phyloP scores from a whole-genome alignment of 116 monocot species.

The Dioscorea cayenensis region DNA sequence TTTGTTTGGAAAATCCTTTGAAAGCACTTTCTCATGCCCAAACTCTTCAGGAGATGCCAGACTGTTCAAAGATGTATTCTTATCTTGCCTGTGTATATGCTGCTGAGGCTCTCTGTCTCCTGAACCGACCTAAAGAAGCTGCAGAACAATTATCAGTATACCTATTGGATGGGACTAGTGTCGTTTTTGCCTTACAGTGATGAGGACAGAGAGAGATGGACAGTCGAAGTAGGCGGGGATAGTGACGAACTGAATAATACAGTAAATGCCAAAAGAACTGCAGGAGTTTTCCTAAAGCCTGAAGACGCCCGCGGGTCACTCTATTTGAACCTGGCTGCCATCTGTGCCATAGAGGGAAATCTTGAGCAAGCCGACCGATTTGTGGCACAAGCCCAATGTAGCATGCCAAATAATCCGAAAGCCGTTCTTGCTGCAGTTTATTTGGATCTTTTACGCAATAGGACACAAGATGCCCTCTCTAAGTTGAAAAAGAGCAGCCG shows the following conservation, averaged over 20 bases:
- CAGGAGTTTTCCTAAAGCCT: conserved; percentile 36
- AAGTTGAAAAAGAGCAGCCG: conserved; percentile 63
- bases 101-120: conserved; percentile 78
- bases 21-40: conserved; percentile 47
- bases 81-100: conserved; percentile 74
- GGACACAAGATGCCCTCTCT: conserved; percentile 45
- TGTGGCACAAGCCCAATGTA: conserved; percentile 29
- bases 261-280: neutral
- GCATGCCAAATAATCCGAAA: conserved; percentile 54
- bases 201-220: conserved; percentile 57
- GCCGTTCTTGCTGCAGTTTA: conserved; percentile 56
- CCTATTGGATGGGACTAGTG: conserved; percentile 24
- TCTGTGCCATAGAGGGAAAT: conserved; percentile 57
- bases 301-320: conserved; percentile 59
- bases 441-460: conserved; percentile 61
- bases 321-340: conserved; percentile 45
- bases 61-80: conserved; percentile 56
- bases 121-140: conserved; percentile 73
- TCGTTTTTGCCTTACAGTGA: conserved; percentile 51
- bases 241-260: conserved; percentile 34
- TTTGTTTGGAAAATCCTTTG: conserved; percentile 58
- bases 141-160: conserved; percentile 52
- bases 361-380: conserved; percentile 47
- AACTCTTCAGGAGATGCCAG: conserved; percentile 39
- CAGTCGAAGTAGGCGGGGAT: conserved; percentile 25